A percentile compares a stretch with the other conserved stretches of the same genome.
Conservation (phyloP, 169 alveolate species). For the Cryptosporidium andersoni region DNA sequence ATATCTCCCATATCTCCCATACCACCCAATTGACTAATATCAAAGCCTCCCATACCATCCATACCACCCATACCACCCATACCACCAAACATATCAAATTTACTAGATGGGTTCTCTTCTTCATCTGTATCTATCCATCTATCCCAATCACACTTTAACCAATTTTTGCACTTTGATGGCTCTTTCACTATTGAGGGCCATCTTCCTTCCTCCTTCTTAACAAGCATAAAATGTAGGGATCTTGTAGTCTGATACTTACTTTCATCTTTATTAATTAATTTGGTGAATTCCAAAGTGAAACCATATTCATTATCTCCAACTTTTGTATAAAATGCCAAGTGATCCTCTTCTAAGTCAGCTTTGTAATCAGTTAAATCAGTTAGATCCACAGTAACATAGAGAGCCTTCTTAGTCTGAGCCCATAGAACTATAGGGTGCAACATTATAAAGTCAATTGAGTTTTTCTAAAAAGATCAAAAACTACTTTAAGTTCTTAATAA, state of each 20-base stretch:
- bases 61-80: slow-evolving; percentile 72
- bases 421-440: slow-evolving; percentile 78
- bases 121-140: slow-evolving; percentile 82
- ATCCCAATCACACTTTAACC: slow-evolving; percentile 79
- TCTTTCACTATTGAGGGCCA: slow-evolving; percentile 76
- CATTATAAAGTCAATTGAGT: neutral
- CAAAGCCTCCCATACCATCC: slow-evolving; percentile 74
- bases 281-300: slow-evolving; percentile 69
- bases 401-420: slow-evolving; percentile 78
- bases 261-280: slow-evolving; percentile 71
- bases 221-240: slow-evolving; percentile 74
- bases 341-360: slow-evolving; percentile 70
- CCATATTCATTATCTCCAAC: slow-evolving; percentile 63
- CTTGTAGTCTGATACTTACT: slow-evolving; percentile 78
- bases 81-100: slow-evolving; percentile 73
- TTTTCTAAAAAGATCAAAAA: no score
- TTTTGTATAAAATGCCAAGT: slow-evolving; percentile 68
- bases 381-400: slow-evolving; percentile 77
- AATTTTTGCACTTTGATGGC: slow-evolving; percentile 71
- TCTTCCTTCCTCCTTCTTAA: slow-evolving; percentile 72
- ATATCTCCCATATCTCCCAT: slow-evolving; percentile 75
- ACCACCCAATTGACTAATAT: slow-evolving; percentile 73
- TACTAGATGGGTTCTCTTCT: slow-evolving; percentile 75
- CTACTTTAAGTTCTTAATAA: no score
- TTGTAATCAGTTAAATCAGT: slow-evolving; percentile 74